phyloP scores from a whole-genome alignment of 305 asterid species.

The Fraxinus xanthoxyloides region DNA sequence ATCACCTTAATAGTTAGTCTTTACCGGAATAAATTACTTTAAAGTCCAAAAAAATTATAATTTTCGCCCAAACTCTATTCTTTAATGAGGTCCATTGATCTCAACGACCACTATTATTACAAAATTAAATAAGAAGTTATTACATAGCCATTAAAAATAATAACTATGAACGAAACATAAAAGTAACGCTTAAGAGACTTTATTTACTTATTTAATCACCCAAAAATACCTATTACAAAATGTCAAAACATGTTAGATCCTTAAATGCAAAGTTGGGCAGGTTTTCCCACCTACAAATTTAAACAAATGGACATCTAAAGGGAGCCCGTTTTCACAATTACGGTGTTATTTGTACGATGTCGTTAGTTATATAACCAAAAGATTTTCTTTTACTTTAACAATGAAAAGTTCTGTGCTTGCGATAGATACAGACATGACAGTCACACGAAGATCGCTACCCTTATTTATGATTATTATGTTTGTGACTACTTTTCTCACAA shows the following conservation, averaged over 20 bases:
- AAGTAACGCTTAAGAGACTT: neutral
- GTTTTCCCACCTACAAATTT: neutral
- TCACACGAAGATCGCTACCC: conserved; percentile 30
- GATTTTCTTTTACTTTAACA: neutral
- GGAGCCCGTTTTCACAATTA: conserved; percentile 22
- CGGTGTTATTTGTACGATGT: conserved; percentile 36
- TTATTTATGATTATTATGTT: conserved; percentile 17
- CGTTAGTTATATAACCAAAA: neutral
- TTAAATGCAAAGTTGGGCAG: neutral
- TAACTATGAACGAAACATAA: neutral
- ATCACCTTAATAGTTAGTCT: too few relatives aligned
- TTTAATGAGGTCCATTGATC: neutral
- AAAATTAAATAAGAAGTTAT: neutral
- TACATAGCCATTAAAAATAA: neutral
- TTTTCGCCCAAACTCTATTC: neutral
- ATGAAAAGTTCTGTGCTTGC: neutral
- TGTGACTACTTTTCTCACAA: conserved; percentile 22
- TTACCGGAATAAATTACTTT: neutral
- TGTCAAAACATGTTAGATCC: neutral
- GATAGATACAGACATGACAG: conserved; percentile 28
- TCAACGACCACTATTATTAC: neutral
- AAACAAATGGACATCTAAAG: conserved; percentile 31
- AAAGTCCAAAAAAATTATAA: neutral
- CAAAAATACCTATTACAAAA: neutral
- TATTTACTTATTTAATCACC: neutral